A percentile compares a stretch with the other conserved stretches of the same genome.
Evolutionary conservation across 2,329 filamentous ascomycete species (phyloP).

Genomic region (Xylaria sp.): DNA sequence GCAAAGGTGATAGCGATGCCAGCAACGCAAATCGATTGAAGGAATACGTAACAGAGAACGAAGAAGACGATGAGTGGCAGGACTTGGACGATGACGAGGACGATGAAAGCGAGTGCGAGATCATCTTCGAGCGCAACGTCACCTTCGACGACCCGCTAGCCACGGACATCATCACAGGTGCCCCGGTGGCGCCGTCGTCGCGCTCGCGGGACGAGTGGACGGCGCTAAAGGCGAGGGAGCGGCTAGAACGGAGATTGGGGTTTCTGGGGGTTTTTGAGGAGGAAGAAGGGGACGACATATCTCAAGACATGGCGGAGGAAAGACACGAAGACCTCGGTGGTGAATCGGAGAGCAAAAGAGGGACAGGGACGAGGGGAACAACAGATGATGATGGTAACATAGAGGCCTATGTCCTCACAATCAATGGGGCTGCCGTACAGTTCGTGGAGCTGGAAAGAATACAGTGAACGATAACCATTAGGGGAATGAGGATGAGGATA

Average conservation of each 20-base stretch:
- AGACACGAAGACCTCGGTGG: neutral
- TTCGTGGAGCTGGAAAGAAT: neutral
- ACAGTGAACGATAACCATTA: neutral
- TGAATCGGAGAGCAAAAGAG: neutral
- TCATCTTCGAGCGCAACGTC: slow-evolving; percentile 34
- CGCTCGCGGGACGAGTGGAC: slow-evolving; percentile 32
- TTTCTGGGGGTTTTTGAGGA: neutral
- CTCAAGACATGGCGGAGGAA: neutral
- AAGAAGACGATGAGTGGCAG: neutral
- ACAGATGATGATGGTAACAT: neutral
- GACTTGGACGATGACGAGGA: slow-evolving; percentile 22
- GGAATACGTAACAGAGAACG: neutral
- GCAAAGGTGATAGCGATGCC: neutral
- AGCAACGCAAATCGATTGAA: neutral
- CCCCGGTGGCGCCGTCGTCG: slow-evolving; percentile 8
- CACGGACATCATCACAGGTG: slow-evolving; percentile 30
- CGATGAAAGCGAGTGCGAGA: slow-evolving; percentile 28
- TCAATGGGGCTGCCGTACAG: neutral
- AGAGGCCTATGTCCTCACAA: neutral
- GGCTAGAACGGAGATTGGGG: slow-evolving; percentile 11
- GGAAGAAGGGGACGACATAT: neutral
- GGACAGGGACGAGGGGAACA: neutral
- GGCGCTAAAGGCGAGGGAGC: slow-evolving; percentile 11
- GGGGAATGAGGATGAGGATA: neutral
- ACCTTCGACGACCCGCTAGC: slow-evolving; percentile 32